A percentile compares a stretch with the other conserved stretches of the same genome.
Conservation (phyloP, 2,329 filamentous ascomycete species). For the Claviceps purpurea region DNA sequence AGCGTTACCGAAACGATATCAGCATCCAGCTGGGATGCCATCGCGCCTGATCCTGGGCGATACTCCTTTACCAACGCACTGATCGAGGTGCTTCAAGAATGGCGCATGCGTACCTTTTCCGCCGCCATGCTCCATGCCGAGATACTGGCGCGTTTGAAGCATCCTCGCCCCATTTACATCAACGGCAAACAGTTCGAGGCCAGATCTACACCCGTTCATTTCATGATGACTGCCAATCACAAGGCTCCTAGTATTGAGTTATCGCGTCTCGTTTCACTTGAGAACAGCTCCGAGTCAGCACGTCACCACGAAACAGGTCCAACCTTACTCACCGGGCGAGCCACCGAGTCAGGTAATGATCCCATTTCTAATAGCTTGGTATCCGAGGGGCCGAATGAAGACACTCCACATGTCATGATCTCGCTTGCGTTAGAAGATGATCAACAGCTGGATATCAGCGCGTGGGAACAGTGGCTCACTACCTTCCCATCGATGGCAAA, state of each 20-base stretch:
- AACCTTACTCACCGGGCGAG: conserved; percentile 13
- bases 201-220: conserved; percentile 45
- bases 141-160: conserved; percentile 44
- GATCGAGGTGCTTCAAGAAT: conserved; percentile 45
- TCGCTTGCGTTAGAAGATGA: conserved; percentile 45
- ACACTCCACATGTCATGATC: conserved; percentile 47
- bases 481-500: conserved; percentile 44
- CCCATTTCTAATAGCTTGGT: conserved; percentile 15
- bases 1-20: conserved; percentile 50
- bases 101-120: conserved; percentile 40
- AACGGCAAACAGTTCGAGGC: conserved; percentile 46
- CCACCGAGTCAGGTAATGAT: conserved; percentile 12
- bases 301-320: conserved; percentile 7
- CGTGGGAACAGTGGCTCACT: conserved; percentile 44
- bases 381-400: conserved; percentile 35
- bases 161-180: conserved; percentile 42
- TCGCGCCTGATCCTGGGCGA: conserved; percentile 43
- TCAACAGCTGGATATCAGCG: conserved; percentile 41
- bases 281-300: conserved; percentile 9
- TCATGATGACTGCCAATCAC: conserved; percentile 50
- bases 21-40: conserved; percentile 48
- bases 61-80: conserved; percentile 47
- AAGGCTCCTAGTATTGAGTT: conserved; percentile 45
- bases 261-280: conserved; percentile 20
- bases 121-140: conserved; percentile 49